phyloP scores from a whole-genome alignment of 2,329 filamentous ascomycete genomes.

The Fusarium buxicola region DNA sequence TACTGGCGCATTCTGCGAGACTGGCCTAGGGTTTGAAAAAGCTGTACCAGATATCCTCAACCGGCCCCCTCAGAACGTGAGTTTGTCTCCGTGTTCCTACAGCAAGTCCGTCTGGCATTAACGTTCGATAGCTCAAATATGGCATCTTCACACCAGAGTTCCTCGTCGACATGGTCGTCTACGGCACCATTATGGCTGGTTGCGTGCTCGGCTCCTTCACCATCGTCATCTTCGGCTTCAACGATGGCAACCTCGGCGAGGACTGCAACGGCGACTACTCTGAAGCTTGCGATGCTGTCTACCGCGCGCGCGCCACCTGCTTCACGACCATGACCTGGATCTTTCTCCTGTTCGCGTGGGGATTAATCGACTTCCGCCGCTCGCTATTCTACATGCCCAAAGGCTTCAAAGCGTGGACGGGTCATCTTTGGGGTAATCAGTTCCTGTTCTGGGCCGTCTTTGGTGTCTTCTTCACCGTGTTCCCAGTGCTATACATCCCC shows the following conservation, averaged over 20 bases:
- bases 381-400: slow-evolving; percentile 71
- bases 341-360: slow-evolving; percentile 77
- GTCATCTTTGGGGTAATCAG: slow-evolving; percentile 65
- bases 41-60: slow-evolving; percentile 74
- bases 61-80: slow-evolving; percentile 63
- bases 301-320: slow-evolving; percentile 72
- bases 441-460: slow-evolving; percentile 63
- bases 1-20: slow-evolving; percentile 76
- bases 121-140: slow-evolving; percentile 46
- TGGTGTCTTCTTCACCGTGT: slow-evolving; percentile 66
- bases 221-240: slow-evolving; percentile 61
- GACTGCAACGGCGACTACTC: slow-evolving; percentile 68
- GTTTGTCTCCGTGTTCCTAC: not conserved
- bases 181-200: slow-evolving; percentile 72
- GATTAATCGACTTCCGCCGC: slow-evolving; percentile 73
- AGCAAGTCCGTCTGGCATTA: not conserved
- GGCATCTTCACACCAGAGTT: slow-evolving; percentile 75
- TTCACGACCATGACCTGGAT: slow-evolving; percentile 77
- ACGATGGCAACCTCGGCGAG: slow-evolving; percentile 63
- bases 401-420: slow-evolving; percentile 64
- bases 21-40: slow-evolving; percentile 77
- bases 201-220: slow-evolving; percentile 69
- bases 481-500: slow-evolving; percentile 75
- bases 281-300: slow-evolving; percentile 65
- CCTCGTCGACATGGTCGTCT: slow-evolving; percentile 71